Evolutionary conservation across 805 yeast genomes (phyloP), one percentile per base, ranked within the genome.

Genomic region (Zygotorulaspora sp.): DNA sequence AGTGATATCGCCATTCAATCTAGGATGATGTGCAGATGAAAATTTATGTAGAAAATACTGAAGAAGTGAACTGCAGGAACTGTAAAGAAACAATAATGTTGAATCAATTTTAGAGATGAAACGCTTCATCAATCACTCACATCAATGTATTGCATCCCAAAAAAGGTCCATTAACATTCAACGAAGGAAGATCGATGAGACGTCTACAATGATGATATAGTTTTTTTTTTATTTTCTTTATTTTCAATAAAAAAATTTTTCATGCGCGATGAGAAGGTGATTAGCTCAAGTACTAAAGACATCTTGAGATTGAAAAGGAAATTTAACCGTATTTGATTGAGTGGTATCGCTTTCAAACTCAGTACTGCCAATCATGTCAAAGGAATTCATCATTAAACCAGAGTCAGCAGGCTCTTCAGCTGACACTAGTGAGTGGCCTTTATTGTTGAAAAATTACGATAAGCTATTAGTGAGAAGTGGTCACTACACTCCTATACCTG

Each of bases 401-500:
- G 95, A 86, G 64, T 71, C 74, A 50, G 74, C 78, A 48, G 74
- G 80, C 42, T 83, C 95, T 27, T 69, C 89, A 25, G 78, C 79
- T 51, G 92, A 89, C 66, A 82, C 97, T 43, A 78, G 94, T 42
- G 86, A 83, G 53, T 92, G 97, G 97, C 98, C 98, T 21, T 74
- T 92, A 56, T 73, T 92, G 55, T 73, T 92, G 65, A 92, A 92
- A 65, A 81, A 90, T 72, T 92, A 81, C 67, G 97, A 92, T 72
- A 83, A 89, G 68, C 72, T 92, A 43, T 73, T 89, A 47, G 97
- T 92, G 39, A 83, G 98, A 73, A 81, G 94, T 44, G 95, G 96
- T 32, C 98, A 92, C 63, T 90, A 92, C 65, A 90, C 97, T 30
- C 97, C 97, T 52, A 89, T 89, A 53, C 97, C 97, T 56, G 73